Evolutionary conservation across 441 rosid genomes (phyloP), one percentile per base, ranked within the genome.

Genomic region (Gossypium laxum): DNA sequence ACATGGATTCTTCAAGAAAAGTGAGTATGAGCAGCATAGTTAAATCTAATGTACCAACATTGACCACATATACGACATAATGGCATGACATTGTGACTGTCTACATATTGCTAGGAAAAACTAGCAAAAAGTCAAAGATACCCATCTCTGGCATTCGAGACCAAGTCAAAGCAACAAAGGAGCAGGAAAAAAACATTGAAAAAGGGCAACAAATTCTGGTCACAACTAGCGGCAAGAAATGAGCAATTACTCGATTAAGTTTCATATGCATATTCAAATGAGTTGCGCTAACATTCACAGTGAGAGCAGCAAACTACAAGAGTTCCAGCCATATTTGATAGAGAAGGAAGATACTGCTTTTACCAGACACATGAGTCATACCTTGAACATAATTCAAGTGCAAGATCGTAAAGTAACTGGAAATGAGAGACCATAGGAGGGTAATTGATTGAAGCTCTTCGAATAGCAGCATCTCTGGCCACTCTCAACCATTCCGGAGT

Each of bases 341-440:
- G 18, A 68, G 7, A 69, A 22, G 48, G 52, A n/a, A n/a, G 43
- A 34, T 34, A 34, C 43, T 34, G 43, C 43, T 34, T 34, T 34
- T 34, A 34, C 43, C 43, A 7, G 10, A 34, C 11, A 34, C 52
- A 71, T 59, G 74, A 77, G 32, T 24, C 74, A 71, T 86, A 95
- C 98, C 97, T 92, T 75, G 93, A 83, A 84, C 89, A 82, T 66
- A 88, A 73, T 76, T 91, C 89, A 60, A 85, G 82, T 4, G 95
- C 95, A 78, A 84, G 93, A 86, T 95, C 99, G 83, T 92, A 95
- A 61, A 95, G 98, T 77, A 95, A 80, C 86, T 95, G 97, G 76
- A 86, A 87, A 91, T 95, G 99, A 75, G 98, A 95, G 77, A 95
- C 98, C 99, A 95, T 95, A 8, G 99, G 96, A 73, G 91, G 93